A percentile compares a stretch with the other conserved stretches of the same genome.
Evolutionary conservation across 345 rosid species (phyloP).

Genomic region (Eucalyptus globulus): DNA sequence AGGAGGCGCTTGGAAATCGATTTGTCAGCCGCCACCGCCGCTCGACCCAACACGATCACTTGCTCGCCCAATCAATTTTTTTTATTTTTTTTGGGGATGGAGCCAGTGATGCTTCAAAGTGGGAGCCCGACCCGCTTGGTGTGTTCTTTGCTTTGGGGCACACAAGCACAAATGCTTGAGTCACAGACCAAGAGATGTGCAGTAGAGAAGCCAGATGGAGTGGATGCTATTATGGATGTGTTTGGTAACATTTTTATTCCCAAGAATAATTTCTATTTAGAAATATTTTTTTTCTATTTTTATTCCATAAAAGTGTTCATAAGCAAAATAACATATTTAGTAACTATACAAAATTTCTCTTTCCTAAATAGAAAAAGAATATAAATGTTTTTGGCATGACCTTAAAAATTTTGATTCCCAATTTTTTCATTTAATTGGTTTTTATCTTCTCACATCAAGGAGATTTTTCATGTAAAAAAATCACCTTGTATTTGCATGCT

Average conservation of each 20-base stretch:
- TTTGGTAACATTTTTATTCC: fast-evolving
- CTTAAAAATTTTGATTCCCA: no score
- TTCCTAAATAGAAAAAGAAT: fast-evolving
- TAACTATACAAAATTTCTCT: fast-evolving
- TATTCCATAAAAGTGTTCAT: fast-evolving
- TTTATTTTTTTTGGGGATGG: background rate
- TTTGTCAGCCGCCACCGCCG: fast-evolving
- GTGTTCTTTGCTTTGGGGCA: background rate
- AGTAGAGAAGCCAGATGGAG: background rate
- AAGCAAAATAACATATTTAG: fast-evolving
- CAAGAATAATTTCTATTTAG: fast-evolving
- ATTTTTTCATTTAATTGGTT: no score
- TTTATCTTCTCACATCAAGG: no score
- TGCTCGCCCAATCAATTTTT: background rate
- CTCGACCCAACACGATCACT: background rate
- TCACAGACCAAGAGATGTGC: background rate
- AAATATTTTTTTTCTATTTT: no score
- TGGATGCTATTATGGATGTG: fast-evolving
- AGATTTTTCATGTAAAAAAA: no score
- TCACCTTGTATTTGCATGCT: no score
- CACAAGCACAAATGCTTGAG: background rate
- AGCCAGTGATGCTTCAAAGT: background rate
- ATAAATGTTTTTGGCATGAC: no score
- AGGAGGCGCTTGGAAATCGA: fast-evolving
- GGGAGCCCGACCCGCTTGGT: background rate